phyloP scores from a whole-genome alignment of 1,139 yeast species.

The Petasospora rhodanensis region DNA sequence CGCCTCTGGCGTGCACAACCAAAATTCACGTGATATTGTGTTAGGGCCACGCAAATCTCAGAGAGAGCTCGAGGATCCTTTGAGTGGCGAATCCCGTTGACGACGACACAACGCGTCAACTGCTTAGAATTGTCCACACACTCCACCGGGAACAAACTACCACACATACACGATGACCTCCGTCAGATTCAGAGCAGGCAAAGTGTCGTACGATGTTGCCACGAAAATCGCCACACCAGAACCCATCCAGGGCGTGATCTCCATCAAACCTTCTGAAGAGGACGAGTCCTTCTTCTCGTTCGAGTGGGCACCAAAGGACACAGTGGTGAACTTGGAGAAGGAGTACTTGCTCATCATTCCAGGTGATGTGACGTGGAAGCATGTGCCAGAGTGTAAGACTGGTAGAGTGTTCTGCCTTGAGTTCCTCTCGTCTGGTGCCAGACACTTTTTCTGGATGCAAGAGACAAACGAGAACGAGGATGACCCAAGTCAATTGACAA shows the following conservation, averaged over 20 bases:
- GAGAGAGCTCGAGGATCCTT: too few species aligned
- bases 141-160: too few species aligned
- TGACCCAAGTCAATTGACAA: constrained; percentile 48
- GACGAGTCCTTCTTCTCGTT: constrained; percentile 50
- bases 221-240: constrained; percentile 70
- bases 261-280: constrained; percentile 49
- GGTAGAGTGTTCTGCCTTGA: constrained; percentile 86
- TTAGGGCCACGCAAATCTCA: too few species aligned
- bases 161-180: constrained; percentile 12
- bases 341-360: constrained; percentile 82
- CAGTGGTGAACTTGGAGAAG: constrained; percentile 36
- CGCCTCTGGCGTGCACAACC: too few species aligned
- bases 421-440: constrained; percentile 79
- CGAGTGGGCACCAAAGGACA: constrained; percentile 56
- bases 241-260: constrained; percentile 70
- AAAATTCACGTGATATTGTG: too few species aligned
- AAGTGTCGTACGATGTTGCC: constrained; percentile 67
- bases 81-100: too few species aligned
- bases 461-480: constrained; percentile 66
- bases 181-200: constrained; percentile 78
- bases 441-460: constrained; percentile 88
- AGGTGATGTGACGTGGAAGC: constrained; percentile 86
- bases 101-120: too few species aligned
- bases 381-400: constrained; percentile 64
- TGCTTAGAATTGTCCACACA: too few species aligned